Evolutionary conservation across 352 stramenopile species (phyloP), one percentile per base, ranked within the genome.

Genomic region (Phytophthora fragariaefolia): DNA sequence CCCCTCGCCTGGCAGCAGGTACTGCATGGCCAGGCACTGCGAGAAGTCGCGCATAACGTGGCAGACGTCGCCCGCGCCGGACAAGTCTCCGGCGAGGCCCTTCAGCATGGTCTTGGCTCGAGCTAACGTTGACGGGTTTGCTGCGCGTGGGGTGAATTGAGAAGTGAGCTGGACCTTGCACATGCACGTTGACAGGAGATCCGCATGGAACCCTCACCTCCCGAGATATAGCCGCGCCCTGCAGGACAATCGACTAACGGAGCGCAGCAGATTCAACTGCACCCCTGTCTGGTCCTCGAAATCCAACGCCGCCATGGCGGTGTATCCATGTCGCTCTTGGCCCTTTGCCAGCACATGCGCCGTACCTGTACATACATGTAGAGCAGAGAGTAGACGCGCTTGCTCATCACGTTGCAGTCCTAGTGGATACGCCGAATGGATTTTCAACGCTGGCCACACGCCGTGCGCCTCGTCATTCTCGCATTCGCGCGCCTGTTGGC

Each of bases 41-140:
- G 60, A 64, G 23, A 89, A 69, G 54, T 88, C 67, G 24, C 58
- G 65, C 30, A 88, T 60, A 3, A 73, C 71, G 27, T 67, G 57
- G 64, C 79, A 88, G 28, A 90, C 82, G 53, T 90, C 82, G 28
- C 77, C 75, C 5, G 73, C 73, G 15, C 82, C 82, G 3, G 79
- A 76, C 53, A 90, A 64, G 55, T 90, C 82, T 22, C 80, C 74
- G 2, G 78, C 71, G 10, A 90, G 43, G 4, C 74, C 71, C 61
- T 85, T 86, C 63, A 90, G 72, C 78, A 89, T 87, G 46, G 22
- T 43, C 36, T n/a, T n/a, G n/a, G n/a, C n/a, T 22, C 20, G 48
- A 23, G 27, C 57, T 6, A 12, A 36, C 15, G 54, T 20, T 15
- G 13, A 53, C 27, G 15, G 36, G 38, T 59, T 27, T 6, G 36